These are phyloP conservation scores for Leccinum subrobustum DNA, from an alignment of 1,284 basidiomycete species.

Conservation along the genomic window DNA sequence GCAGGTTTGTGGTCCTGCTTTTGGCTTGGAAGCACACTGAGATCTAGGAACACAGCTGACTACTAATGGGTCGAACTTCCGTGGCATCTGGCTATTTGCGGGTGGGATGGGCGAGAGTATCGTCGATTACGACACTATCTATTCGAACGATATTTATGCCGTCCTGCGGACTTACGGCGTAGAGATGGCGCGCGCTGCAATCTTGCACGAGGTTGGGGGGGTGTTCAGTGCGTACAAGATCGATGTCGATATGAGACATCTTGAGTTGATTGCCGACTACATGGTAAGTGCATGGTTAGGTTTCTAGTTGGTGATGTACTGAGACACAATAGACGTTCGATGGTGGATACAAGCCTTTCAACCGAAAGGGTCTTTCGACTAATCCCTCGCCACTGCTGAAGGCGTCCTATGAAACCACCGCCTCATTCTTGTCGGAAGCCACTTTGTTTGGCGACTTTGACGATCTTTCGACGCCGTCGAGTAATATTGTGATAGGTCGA, in stretches of 20 bases:
- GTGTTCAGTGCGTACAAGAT: slow-evolving; percentile 99
- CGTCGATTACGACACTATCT: slow-evolving; percentile 82
- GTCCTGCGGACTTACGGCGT: slow-evolving; percentile 94
- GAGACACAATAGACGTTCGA: slow-evolving; percentile 77
- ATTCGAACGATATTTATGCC: slow-evolving; percentile 96
- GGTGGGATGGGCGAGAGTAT: slow-evolving; percentile 61
- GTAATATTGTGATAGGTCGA: slow-evolving; percentile 89
- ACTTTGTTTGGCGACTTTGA: slow-evolving; percentile 95
- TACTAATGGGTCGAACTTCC: slow-evolving; percentile 91
- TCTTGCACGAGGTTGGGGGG: slow-evolving; percentile 85
- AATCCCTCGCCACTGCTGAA: slow-evolving; percentile 94
- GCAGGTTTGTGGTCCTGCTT: slow-evolving; percentile 43
- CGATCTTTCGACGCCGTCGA: slow-evolving; percentile 84
- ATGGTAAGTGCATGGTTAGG: slow-evolving; percentile 63
- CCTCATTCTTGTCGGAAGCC: slow-evolving; percentile 89
- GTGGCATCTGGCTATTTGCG: slow-evolving; percentile 88
- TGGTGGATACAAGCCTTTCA: slow-evolving; percentile 97
- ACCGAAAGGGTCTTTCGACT: slow-evolving; percentile 90
- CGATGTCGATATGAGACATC: slow-evolving; percentile 91
- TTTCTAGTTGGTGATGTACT: slow-evolving; percentile 5
- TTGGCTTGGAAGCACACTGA: slow-evolving; percentile 2
- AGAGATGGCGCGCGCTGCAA: slow-evolving; percentile 94
- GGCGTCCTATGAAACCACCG: slow-evolving; percentile 97
- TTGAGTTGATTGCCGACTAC: slow-evolving; percentile 98
- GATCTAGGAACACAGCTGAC: slow-evolving; percentile 50